Conservation (phyloP, 345 rosid species). For the Eucalyptus tenuipes region DNA sequence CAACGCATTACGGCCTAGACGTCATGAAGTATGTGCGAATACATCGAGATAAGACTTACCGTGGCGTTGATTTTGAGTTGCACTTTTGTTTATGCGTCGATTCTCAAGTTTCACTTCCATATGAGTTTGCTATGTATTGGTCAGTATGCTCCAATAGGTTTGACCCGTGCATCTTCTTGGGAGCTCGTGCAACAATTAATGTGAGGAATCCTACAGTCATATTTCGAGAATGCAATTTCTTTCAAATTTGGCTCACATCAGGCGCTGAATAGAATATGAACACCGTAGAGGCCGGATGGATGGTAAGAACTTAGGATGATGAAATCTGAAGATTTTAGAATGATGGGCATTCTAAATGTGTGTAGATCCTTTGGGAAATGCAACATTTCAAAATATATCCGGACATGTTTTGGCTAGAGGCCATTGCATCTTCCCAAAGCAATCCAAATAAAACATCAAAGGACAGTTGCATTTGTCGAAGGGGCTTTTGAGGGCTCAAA, state of each 20-base stretch:
- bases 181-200: neutral
- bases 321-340: neutral
- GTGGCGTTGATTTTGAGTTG: neutral
- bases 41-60: neutral
- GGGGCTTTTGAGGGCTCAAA: too few species aligned
- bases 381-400: accelerated
- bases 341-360: neutral
- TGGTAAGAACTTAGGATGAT: neutral
- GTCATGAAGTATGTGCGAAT: neutral
- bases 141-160: neutral
- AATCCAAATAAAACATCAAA: too few species aligned
- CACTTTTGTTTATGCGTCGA: neutral
- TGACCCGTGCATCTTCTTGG: neutral
- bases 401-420: too few species aligned
- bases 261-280: neutral
- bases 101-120: neutral
- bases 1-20: too few species aligned
- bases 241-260: neutral
- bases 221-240: neutral
- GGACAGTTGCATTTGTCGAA: too few species aligned
- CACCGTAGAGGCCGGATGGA: neutral
- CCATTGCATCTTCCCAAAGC: too few species aligned
- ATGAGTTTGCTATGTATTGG: neutral
- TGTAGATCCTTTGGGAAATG: neutral
- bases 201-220: neutral